Evolutionary conservation across 306 rosid species (phyloP), one percentile per base, ranked within the genome.

Genomic region (Vigna mungo): DNA sequence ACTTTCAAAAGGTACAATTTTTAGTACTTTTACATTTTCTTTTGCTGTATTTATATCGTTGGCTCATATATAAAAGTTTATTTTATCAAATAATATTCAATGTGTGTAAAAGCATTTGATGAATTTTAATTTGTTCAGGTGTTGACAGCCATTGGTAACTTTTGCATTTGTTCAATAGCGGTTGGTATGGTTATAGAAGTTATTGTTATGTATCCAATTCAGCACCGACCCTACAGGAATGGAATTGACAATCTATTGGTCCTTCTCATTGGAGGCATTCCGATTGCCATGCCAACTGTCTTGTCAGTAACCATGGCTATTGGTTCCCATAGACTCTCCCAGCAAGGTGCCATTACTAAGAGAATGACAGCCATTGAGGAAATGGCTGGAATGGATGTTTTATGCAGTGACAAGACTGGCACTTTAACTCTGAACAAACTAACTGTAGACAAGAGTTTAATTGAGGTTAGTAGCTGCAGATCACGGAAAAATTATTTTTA

Each of bases 341-440:
- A 88, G 46, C 93, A 92, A 82, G 97, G 97, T 34, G 97, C 97
- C 41, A 92, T 92, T 83, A 91, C 97, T 20, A 91, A 91, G 88
- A 87, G 97, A 78, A 91, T 91, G 97, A 91, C 97, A 0, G 97
- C 97, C 80, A 91, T 91, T 65, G 97, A 91, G 76, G 97, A 91
- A 41, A 82, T 91, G 97, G 97, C 97, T 72, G 97, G 97, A 13
- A 91, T 91, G 97, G 97, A 91, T 77, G 97, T 91, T 47, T 84
- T 91, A 17, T 92, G 97, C 20, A 88, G 94, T 79, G 97, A 92
- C 76, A 92, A 92, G 84, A 92, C 97, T 6, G 97, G 94, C 43
- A 92, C 94, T 10, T 86, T 89, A 12, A 92, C 97, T 3, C 84
- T 92, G 41, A 91, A 91, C 87, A 89, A 91, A 81, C 97, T 91